A percentile compares a stretch with the other conserved stretches of the same genome.
These are phyloP conservation scores for Penicillium atrosanguineum DNA, from an alignment of 495 filamentous ascomycete species.

Conservation along the genomic window DNA sequence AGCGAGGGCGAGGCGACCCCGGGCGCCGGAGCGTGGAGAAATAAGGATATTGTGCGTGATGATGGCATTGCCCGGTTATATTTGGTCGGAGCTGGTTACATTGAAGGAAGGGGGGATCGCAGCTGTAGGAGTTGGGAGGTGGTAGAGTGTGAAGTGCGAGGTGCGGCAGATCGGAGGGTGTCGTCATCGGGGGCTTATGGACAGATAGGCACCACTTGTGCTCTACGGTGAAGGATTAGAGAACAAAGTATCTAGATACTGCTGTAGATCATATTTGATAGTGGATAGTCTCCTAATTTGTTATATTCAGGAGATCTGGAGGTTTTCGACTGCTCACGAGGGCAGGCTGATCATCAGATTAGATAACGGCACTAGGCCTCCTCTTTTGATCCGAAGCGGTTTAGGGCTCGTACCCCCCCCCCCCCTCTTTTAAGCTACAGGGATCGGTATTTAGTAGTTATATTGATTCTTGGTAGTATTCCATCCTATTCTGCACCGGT, in stretches of 20 bases:
- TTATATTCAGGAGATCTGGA: neutral
- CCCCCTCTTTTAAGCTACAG: no score
- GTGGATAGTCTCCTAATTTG: neutral
- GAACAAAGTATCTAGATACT: no score
- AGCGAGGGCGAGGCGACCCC: neutral
- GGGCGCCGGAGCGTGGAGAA: constrained; percentile 1
- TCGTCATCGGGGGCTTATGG: constrained; percentile 14
- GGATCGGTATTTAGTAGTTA: no score
- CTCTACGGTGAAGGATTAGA: neutral
- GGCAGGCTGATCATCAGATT: constrained; percentile 28
- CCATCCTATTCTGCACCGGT: no score
- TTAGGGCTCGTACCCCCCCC: neutral
- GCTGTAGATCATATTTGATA: neutral
- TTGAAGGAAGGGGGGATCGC: neutral
- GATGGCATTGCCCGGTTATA: constrained; percentile 18
- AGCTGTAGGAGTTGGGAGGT: constrained; percentile 11
- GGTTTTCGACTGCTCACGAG: neutral
- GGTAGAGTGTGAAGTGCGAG: constrained; percentile 6
- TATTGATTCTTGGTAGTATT: no score
- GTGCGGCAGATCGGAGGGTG: constrained; percentile 16
- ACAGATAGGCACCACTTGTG: neutral
- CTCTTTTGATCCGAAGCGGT: neutral
- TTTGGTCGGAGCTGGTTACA: neutral
- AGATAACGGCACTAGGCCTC: constrained; percentile 16
- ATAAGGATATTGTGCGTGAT: constrained; percentile 5